These are phyloP conservation scores for Colletotrichum orbiculare DNA, from an alignment of 2,329 filamentous ascomycete species.

Conservation along the genomic window DNA sequence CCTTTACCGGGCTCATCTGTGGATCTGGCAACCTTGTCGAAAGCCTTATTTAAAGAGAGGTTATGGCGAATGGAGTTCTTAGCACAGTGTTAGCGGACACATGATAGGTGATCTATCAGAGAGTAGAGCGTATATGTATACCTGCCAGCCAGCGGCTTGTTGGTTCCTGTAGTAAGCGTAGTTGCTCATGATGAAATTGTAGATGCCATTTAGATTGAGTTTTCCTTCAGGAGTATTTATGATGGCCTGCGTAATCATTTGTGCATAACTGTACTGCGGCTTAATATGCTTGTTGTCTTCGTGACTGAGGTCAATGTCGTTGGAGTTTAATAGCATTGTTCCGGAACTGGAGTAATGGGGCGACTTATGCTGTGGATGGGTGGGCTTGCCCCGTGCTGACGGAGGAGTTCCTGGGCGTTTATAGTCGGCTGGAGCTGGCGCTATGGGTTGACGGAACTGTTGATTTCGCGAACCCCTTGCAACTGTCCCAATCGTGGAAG, in stretches of 20 bases:
- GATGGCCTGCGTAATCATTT: conserved; percentile 97
- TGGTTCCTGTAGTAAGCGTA: conserved; percentile 95
- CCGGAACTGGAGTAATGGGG: conserved; percentile 51
- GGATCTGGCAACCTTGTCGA: conserved; percentile 90
- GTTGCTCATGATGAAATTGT: conserved; percentile 88
- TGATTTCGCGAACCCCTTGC: conserved; percentile 37
- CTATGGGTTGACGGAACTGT: conserved; percentile 58
- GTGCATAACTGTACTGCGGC: conserved; percentile 94
- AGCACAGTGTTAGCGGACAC: conserved; percentile 40
- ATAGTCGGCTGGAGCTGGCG: conserved; percentile 70
- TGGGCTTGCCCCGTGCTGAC: conserved; percentile 52
- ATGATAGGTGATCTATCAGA: neutral
- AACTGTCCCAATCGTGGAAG: conserved; percentile 33
- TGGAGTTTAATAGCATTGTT: conserved; percentile 59
- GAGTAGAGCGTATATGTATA: conserved; percentile 53
- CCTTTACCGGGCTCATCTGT: conserved; percentile 98
- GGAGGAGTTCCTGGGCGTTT: conserved; percentile 71
- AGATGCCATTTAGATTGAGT: conserved; percentile 91
- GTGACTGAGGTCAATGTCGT: conserved; percentile 79
- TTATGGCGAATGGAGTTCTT: conserved; percentile 98
- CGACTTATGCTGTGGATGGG: conserved; percentile 49
- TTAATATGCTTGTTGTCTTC: conserved; percentile 92
- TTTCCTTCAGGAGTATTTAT: conserved; percentile 87
- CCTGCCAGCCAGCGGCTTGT: conserved; percentile 85
- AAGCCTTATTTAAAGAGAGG: conserved; percentile 91